Conservation (phyloP, 345 rosid genomes). For the Arabidopsis arenosa region DNA sequence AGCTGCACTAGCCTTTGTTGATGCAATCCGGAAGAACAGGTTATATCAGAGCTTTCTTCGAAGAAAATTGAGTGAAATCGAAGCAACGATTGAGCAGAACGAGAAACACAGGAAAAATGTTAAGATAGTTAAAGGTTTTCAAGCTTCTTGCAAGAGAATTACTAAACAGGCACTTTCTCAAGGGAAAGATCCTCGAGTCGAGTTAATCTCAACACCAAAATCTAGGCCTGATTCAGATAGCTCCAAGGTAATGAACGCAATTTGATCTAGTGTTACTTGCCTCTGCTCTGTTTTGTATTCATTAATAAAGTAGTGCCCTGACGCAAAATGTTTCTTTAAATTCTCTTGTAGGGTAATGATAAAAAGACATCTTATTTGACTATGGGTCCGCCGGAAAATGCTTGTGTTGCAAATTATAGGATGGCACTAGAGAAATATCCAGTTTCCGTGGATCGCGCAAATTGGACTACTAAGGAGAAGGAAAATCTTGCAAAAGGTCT, state of each 20-base stretch:
- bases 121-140: slow-evolving; percentile 64
- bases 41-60: slow-evolving; percentile 66
- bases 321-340: slow-evolving; percentile 7
- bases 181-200: slow-evolving; percentile 76
- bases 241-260: slow-evolving; percentile 56
- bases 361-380: slow-evolving; percentile 51
- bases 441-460: slow-evolving; percentile 54
- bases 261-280: slow-evolving; percentile 2
- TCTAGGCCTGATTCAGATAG: slow-evolving; percentile 42
- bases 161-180: slow-evolving; percentile 67
- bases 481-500: slow-evolving; percentile 78
- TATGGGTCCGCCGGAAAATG: slow-evolving; percentile 76
- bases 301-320: neutral
- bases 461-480: slow-evolving; percentile 72
- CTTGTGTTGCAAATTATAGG: slow-evolving; percentile 66
- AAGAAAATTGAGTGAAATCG: slow-evolving; percentile 63
- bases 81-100: slow-evolving; percentile 79
- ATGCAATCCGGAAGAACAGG: slow-evolving; percentile 77
- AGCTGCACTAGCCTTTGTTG: slow-evolving; percentile 58
- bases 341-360: slow-evolving; percentile 57
- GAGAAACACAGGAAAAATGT: slow-evolving; percentile 69
- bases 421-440: slow-evolving; percentile 63
- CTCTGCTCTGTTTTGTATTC: slow-evolving; percentile 18
- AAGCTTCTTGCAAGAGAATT: slow-evolving; percentile 62
- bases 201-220: slow-evolving; percentile 63